Percentiles rank a stretch among this genome's conserved stretches.
Conservation (phyloP, 495 filamentous ascomycete species). For the Lophiostoma macrostomum region DNA sequence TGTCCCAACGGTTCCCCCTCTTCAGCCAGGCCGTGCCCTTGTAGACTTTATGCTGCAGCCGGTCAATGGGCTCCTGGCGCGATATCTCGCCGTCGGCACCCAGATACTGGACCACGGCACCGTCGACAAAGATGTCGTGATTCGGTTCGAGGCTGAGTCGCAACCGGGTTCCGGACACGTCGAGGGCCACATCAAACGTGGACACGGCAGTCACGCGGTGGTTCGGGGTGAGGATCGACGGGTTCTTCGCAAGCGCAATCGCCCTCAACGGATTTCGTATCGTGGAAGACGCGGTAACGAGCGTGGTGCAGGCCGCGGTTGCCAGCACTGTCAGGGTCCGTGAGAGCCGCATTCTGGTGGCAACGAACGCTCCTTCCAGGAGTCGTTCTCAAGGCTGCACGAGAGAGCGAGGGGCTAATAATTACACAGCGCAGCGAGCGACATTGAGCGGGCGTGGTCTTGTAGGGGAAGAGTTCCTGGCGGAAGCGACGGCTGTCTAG, state of each 20-base stretch:
- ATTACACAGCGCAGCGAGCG: slow-evolving; percentile 22
- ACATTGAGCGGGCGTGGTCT: slow-evolving; percentile 6
- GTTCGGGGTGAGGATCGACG: slow-evolving; percentile 72
- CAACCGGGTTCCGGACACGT: slow-evolving; percentile 63
- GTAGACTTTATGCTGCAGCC: slow-evolving; percentile 75
- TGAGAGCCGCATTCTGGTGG: slow-evolving; percentile 14
- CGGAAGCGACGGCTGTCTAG: too few relatives aligned
- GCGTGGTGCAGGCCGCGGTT: slow-evolving; percentile 9
- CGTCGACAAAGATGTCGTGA: slow-evolving; percentile 78
- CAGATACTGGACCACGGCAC: slow-evolving; percentile 70
- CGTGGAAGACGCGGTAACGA: slow-evolving; percentile 62
- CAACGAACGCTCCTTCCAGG: slow-evolving; percentile 22
- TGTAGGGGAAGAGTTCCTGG: slow-evolving; percentile 2
- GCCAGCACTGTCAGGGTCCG: slow-evolving; percentile 10
- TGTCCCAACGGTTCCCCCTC: slow-evolving; percentile 64
- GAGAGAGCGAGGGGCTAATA: slow-evolving; percentile 1
- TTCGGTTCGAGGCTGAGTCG: slow-evolving; percentile 86
- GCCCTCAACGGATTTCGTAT: slow-evolving; percentile 73
- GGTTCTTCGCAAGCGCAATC: slow-evolving; percentile 69
- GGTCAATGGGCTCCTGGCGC: slow-evolving; percentile 60
- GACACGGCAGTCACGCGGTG: slow-evolving; percentile 75
- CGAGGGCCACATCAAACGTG: slow-evolving; percentile 79
- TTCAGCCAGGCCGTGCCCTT: slow-evolving; percentile 74
- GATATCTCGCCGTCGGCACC: slow-evolving; percentile 63
- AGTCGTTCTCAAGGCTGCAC: slow-evolving; percentile 4